Evolutionary conservation across 2,329 filamentous ascomycete species (phyloP).

Genomic region (Alternaria alternata): DNA sequence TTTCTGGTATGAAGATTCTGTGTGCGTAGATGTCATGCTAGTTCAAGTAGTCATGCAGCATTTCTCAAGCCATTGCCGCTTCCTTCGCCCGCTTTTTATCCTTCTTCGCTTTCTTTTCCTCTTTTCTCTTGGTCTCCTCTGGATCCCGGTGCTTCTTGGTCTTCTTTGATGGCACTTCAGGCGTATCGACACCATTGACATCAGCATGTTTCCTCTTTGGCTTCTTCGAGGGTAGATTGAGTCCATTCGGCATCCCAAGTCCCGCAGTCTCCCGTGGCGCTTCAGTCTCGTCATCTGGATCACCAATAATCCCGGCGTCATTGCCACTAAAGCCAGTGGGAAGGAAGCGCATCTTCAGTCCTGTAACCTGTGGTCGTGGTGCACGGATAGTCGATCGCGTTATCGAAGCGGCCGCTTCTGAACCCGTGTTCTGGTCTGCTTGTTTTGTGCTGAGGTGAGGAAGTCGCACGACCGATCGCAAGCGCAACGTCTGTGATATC

Average conservation of each 20-base stretch:
- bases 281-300: constrained; percentile 55
- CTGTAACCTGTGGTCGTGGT: constrained; percentile 71
- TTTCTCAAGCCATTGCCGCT: constrained; percentile 24
- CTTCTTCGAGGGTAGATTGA: constrained; percentile 34
- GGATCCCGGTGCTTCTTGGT: constrained; percentile 49
- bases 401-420: constrained; percentile 51
- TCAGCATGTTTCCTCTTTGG: constrained; percentile 53
- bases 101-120: constrained; percentile 51
- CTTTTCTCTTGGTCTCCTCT: constrained; percentile 47
- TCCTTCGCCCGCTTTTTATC: constrained; percentile 47
- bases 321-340: constrained; percentile 67
- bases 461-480: constrained; percentile 70
- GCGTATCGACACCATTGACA: constrained; percentile 36
- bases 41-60: neutral
- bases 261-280: constrained; percentile 40
- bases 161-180: constrained; percentile 49
- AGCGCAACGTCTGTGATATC: constrained; percentile 68
- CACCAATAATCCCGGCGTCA: constrained; percentile 53
- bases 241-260: constrained; percentile 32
- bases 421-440: constrained; percentile 52
- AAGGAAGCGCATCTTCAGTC: constrained; percentile 71
- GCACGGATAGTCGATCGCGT: constrained; percentile 60
- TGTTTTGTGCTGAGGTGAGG: constrained; percentile 53
- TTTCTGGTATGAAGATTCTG: neutral
- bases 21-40: neutral